Base-by-base conservation (phyloP, 148 eudicot species). In the Rhododendron kiyosumense region DNA sequence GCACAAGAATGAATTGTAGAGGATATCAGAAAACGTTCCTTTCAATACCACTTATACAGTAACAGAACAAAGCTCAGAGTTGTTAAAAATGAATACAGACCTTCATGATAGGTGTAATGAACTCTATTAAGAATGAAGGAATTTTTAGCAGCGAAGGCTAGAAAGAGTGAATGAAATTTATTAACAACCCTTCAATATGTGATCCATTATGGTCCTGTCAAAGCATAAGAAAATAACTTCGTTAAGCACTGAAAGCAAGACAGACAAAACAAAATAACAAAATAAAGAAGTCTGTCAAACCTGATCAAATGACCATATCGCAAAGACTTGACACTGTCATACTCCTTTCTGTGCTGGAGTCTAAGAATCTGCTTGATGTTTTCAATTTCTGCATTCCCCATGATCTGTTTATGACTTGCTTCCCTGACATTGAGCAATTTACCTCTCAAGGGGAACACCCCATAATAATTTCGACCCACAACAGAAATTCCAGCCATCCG, bases 301-400 rank as follows among this genome's bases (percentile, higher is more conserved):
- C 99, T 97, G 99, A 95, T 97, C 77, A 97, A 85, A 87, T 97
- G 98, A 43, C 99, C 99, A 90, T 97, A 97, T 87, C 98, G 93
- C 83, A 97, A 88, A 41, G 90, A 85, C 88, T 91, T 93, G 45
- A 90, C 89, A 86, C 87, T 88, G 34, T 93, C 93, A 91, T 97
- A 97, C 54, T 78, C 87, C 88, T 93, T 92, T 0, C 93, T 96
- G 38, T 93, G 98, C 90, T 97, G 93, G 73, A 97, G 94, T 30
- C 99, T 98, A 14, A 97, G 87, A 85, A 97, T 97, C 89, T 93
- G 88, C 90, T 97, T 97, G 49, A 97, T 90, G 52, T 85, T 81
- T 83, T 93, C 91, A 75, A 97, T 94, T 89, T 97, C 98, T 11
- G 89, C 91, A 90, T 97, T 97, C 18, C 94, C 94, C 85, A 90